A percentile compares a stretch with the other conserved stretches of the same genome.
Evolutionary conservation across 106 monocot species (phyloP).

Genomic region (Vanilla planifolia): DNA sequence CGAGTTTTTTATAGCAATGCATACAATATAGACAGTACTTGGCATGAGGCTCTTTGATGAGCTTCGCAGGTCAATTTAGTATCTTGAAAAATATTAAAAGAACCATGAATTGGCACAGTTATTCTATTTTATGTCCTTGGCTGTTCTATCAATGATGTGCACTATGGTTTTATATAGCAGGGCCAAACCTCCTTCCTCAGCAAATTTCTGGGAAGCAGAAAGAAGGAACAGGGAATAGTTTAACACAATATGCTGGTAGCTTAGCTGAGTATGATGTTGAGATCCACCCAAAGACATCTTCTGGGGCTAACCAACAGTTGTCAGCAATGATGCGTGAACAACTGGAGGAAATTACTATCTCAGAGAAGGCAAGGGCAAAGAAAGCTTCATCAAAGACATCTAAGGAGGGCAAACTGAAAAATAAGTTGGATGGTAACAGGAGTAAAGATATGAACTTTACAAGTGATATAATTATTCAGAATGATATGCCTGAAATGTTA

Average conservation of each 20-base stretch:
- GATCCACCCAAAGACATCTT: conserved; percentile 3
- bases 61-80: not conserved
- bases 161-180: conserved; percentile 8
- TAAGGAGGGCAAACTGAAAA: conserved; percentile 5
- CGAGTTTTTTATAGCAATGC: no score
- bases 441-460: conserved; percentile 24
- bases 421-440: not conserved
- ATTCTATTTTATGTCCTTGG: not conserved
- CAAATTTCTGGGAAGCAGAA: conserved; percentile 1
- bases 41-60: conserved; percentile 4
- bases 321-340: not conserved
- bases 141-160: not conserved
- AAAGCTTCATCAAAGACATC: not conserved
- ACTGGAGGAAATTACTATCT: conserved; percentile 4
- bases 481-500: conserved; percentile 42
- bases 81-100: not conserved
- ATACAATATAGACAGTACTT: no score
- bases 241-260: not conserved
- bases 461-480: conserved; percentile 34
- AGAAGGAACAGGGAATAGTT: not conserved
- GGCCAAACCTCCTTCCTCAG: conserved; percentile 3
- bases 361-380: not conserved
- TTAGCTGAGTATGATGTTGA: conserved; percentile 6
- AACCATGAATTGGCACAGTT: not conserved
- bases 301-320: not conserved